phyloP scores from a whole-genome alignment of 1,284 basidiomycete genomes.

The Coniferiporia weirii region DNA sequence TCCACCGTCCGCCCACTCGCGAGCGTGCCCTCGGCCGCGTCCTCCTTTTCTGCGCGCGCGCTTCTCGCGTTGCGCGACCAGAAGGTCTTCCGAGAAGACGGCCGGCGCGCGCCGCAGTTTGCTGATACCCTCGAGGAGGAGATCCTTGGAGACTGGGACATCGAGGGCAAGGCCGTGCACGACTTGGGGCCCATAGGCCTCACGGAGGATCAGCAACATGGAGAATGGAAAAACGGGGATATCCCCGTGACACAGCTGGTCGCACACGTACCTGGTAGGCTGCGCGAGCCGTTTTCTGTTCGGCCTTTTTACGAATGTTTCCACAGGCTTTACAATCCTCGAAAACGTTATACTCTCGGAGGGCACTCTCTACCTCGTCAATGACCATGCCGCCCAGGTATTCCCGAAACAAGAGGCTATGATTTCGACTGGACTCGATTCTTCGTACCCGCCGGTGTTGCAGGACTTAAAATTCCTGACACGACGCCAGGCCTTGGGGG shows the following conservation, averaged over 20 bases:
- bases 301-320: slow-evolving; percentile 37
- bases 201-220: slow-evolving; percentile 38
- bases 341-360: slow-evolving; percentile 70
- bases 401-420: slow-evolving; percentile 50
- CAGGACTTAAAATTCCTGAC: slow-evolving; percentile 64
- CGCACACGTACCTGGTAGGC: slow-evolving; percentile 17
- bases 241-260: slow-evolving; percentile 9
- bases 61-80: slow-evolving; percentile 32
- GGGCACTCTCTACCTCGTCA: slow-evolving; percentile 65
- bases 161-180: slow-evolving; percentile 28
- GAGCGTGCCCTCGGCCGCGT: slow-evolving; percentile 30
- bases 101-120: slow-evolving; percentile 43
- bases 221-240: slow-evolving; percentile 30
- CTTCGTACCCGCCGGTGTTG: slow-evolving; percentile 42
- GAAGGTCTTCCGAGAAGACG: slow-evolving; percentile 38
- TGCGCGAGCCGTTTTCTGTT: background rate
- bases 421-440: slow-evolving; percentile 36
- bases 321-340: slow-evolving; percentile 71
- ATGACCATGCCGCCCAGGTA: slow-evolving; percentile 39
- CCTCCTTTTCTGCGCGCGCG: slow-evolving; percentile 31
- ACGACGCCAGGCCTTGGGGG: slow-evolving; percentile 41
- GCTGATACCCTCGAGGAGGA: slow-evolving; percentile 49
- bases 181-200: slow-evolving; percentile 43
- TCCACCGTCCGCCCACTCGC: slow-evolving; percentile 45
- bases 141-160: slow-evolving; percentile 62